Percentiles rank a stretch among this genome's conserved stretches.
phyloP scores from a whole-genome alignment of 192 early-diverging fungal genomes.

The Coemansia sp. region DNA sequence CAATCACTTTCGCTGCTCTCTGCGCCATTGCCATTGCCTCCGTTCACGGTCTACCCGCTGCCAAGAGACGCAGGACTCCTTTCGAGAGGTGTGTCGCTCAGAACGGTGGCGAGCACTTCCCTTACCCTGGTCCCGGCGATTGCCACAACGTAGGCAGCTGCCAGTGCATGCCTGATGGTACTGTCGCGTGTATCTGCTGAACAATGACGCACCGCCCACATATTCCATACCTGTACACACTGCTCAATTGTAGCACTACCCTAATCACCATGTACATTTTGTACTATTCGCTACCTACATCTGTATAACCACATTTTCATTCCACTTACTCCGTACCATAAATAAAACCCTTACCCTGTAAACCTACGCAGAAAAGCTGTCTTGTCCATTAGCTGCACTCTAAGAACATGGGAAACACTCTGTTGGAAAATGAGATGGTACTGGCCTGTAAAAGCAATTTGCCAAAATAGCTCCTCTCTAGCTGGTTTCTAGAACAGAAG shows the following conservation, averaged over 20 bases:
- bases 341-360: neutral
- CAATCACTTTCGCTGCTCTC: conserved; percentile 1
- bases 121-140: conserved; percentile 45
- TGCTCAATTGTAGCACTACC: conserved; percentile 7
- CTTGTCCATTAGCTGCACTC: too few species aligned
- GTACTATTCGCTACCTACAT: neutral
- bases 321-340: neutral
- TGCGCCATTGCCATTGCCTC: conserved; percentile 12
- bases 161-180: conserved; percentile 36
- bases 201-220: neutral
- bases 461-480: too few species aligned
- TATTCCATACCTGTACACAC: neutral
- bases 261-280: conserved; percentile 8
- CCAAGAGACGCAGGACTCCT: neutral
- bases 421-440: too few species aligned
- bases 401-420: too few species aligned
- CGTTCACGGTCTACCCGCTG: conserved; percentile 14
- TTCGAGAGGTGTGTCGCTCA: conserved; percentile 45
- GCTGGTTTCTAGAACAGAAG: too few species aligned
- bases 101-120: conserved; percentile 41
- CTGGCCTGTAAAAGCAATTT: too few species aligned
- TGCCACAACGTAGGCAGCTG: conserved; percentile 42
- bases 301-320: neutral
- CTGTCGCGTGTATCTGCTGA: conserved; percentile 48
- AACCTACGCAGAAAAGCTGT: neutral